phyloP scores from a whole-genome alignment of 306 rosid species.

The Acacia crassicarpa region DNA sequence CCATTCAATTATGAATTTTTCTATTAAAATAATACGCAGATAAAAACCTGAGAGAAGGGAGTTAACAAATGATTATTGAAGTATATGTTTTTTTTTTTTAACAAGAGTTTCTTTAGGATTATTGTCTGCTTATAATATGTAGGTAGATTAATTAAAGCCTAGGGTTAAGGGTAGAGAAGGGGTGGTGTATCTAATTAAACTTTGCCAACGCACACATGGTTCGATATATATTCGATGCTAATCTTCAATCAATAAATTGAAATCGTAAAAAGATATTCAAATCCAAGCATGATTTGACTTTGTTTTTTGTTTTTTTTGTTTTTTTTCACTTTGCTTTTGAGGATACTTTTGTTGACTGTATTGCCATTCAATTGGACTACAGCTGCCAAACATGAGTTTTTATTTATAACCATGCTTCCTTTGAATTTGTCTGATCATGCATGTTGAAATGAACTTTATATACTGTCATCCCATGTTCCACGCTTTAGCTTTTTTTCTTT shows the following conservation, averaged over 20 bases:
- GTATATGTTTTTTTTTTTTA: not conserved
- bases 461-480: not conserved
- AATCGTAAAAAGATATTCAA: not conserved
- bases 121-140: not conserved
- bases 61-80: not conserved
- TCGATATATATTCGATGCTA: not conserved
- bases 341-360: slow-evolving; percentile 26
- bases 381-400: not conserved
- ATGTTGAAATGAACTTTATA: not conserved
- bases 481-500: not conserved
- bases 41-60: not conserved
- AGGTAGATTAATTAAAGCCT: not conserved
- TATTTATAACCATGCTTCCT: not conserved
- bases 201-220: not conserved
- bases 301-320: not conserved
- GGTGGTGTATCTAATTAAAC: not conserved
- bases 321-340: not conserved
- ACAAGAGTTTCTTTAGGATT: not conserved
- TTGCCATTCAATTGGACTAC: not conserved
- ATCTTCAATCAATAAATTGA: not conserved
- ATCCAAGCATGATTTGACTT: not conserved
- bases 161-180: not conserved
- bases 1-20: not conserved
- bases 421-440: not conserved
- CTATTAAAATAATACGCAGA: not conserved